Base-by-base conservation (phyloP, 306 rosid species). In the Malus asiatica region DNA sequence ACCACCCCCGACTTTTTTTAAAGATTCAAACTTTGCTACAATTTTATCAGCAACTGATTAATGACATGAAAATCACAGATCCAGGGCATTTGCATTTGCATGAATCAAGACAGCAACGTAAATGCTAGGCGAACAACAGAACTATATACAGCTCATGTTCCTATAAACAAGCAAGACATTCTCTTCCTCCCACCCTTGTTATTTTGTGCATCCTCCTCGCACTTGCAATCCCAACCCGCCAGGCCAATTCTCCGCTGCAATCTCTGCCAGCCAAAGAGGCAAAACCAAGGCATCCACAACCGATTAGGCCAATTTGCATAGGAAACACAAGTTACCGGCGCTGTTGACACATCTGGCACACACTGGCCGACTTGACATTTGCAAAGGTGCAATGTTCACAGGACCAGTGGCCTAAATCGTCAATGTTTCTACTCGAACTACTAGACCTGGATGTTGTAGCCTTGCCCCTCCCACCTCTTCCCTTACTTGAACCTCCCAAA, bases 381-480 rank as follows among this genome's bases (percentile, higher is more conserved):
- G 85, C 89, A 51, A 73, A 83, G 77, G 87, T 86, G 82, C 89
- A 86, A 68, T 80, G 87, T 14, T 86, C 87, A 69, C 89, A 86
- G 32, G 89, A 86, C 87, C 87, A 86, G 80, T 83, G 87, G 74
- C 71, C 77, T 4, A 74, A 59, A 64, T 83, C 85, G 22, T 86
- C 89, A 7, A 74, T 75, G 30, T 76, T 86, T 69, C 78, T 72
- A 66, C 75, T 77, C 19, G 84, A 85, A 74, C 84, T 80, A 51
- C 81, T 68, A 32, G 80, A 73, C 75, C 79, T 75, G 4, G 83
- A 80, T 75, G 87, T 55, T 51, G 87, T 57, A 25, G 80, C 84
- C 81, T 83, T 83, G 73, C 85, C 83, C 71, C 82, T 81, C 57
- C 87, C 89, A 15, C 83, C 81, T 83, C 80, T 81, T 46, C 82